These are phyloP conservation scores for Rubroboletus pulcherrimus DNA, from an alignment of 768 basidiomycete genomes.

Conservation along the genomic window DNA sequence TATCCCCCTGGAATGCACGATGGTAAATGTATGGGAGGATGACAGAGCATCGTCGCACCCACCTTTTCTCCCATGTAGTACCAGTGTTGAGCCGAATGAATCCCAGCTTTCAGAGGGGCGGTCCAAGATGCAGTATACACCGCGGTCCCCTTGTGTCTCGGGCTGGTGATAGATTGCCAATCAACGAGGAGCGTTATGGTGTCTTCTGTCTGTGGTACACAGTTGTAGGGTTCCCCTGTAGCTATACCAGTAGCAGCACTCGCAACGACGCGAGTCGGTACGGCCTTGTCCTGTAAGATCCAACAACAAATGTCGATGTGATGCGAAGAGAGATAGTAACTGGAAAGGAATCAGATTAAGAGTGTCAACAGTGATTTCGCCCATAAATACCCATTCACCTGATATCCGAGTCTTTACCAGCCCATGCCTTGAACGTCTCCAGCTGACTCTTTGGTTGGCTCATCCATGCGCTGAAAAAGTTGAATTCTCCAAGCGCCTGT, in stretches of 20 bases:
- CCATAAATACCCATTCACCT: conserved; percentile 40
- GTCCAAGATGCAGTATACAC: conserved; percentile 97
- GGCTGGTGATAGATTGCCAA: conserved; percentile 79
- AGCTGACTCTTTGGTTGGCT: conserved; percentile 94
- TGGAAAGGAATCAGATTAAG: conserved; percentile 23
- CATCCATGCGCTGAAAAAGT: conserved; percentile 98
- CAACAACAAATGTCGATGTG: conserved; percentile 89
- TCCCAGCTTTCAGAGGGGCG: conserved; percentile 83
- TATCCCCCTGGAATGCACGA: conserved; percentile 63
- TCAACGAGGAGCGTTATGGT: conserved; percentile 94
- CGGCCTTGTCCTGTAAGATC: conserved; percentile 72
- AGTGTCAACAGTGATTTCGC: neutral
- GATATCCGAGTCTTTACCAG: conserved; percentile 91
- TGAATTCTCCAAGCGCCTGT: conserved; percentile 79
- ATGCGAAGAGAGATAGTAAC: conserved; percentile 93
- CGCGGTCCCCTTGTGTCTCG: conserved; percentile 76
- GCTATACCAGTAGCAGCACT: conserved; percentile 91
- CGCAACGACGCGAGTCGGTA: conserved; percentile 83
- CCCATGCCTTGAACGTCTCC: conserved; percentile 94
- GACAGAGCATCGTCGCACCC: conserved; percentile 2
- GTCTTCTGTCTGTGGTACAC: conserved; percentile 84
- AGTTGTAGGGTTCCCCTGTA: conserved; percentile 83
- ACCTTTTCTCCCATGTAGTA: conserved; percentile 95
- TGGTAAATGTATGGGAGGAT: neutral
- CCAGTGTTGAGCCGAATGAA: conserved; percentile 90